Evolutionary conservation across 106 monocot genomes (phyloP).

Genomic region (Dioscorea zingiberensis): DNA sequence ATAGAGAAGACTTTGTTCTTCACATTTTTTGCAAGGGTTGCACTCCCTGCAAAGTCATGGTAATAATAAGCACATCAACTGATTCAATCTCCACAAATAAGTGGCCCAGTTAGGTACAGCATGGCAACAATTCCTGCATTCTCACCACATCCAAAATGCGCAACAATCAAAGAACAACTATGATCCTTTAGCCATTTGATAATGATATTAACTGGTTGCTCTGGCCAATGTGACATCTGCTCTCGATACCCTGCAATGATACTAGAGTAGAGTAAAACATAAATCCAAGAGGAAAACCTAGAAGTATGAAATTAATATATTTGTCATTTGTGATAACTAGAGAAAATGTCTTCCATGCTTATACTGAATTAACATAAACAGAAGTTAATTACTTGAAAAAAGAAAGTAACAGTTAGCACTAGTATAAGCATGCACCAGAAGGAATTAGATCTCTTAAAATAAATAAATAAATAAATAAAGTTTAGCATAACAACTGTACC

Average conservation of each 20-base stretch:
- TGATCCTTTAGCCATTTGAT: slow-evolving; percentile 77
- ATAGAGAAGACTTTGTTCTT: slow-evolving; percentile 93
- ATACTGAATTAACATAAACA: too few relatives aligned
- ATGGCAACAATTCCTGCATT: background rate
- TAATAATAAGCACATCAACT: slow-evolving; percentile 2
- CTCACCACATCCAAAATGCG: slow-evolving; percentile 99
- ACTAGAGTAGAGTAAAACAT: slow-evolving; percentile 44
- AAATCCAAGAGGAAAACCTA: too few relatives aligned
- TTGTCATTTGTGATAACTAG: slow-evolving; percentile 21
- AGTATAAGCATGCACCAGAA: too few relatives aligned
- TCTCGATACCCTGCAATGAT: slow-evolving; percentile 96
- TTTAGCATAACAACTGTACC: too few relatives aligned
- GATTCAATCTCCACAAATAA: background rate
- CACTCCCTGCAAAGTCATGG: slow-evolving; percentile 50
- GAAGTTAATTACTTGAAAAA: too few relatives aligned
- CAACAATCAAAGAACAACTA: slow-evolving; percentile 56
- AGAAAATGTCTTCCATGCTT: background rate
- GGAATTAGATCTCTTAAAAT: too few relatives aligned
- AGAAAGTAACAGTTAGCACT: too few relatives aligned
- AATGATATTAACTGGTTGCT: slow-evolving; percentile 85
- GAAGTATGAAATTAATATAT: too few relatives aligned
- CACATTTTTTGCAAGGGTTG: slow-evolving; percentile 68
- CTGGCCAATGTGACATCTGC: slow-evolving; percentile 96
- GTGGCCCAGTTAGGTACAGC: background rate
- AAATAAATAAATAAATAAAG: too few relatives aligned